Conservation (phyloP, 1,139 yeast species). For the Yamadazyma diddensiae region DNA sequence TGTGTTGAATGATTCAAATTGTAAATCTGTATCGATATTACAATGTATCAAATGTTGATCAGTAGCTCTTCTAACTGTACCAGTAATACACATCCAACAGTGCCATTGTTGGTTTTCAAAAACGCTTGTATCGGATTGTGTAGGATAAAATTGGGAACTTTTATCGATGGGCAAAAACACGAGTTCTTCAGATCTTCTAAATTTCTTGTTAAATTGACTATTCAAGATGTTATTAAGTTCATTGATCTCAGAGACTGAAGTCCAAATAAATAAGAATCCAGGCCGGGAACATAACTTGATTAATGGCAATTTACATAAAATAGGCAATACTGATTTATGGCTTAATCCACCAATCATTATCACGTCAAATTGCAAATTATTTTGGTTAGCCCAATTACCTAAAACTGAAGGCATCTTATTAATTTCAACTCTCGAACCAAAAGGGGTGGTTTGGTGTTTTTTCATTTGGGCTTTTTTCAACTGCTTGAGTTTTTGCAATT, state of each 20-base stretch:
- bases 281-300: slow-evolving; percentile 77
- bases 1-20: slow-evolving; percentile 38
- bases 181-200: slow-evolving; percentile 85
- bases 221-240: slow-evolving; percentile 58
- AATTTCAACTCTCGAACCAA: slow-evolving; percentile 56
- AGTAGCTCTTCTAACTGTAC: slow-evolving; percentile 82
- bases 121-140: slow-evolving; percentile 18
- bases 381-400: slow-evolving; percentile 55
- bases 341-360: slow-evolving; percentile 83
- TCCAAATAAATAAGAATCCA: slow-evolving; percentile 85
- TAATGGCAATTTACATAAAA: slow-evolving; percentile 63
- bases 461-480: slow-evolving; percentile 52
- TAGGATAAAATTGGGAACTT: slow-evolving; percentile 58
- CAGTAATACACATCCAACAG: slow-evolving; percentile 96
- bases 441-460: slow-evolving; percentile 57
- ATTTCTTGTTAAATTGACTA: slow-evolving; percentile 68
- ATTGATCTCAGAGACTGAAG: slow-evolving; percentile 67
- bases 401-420: slow-evolving; percentile 55
- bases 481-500: slow-evolving; percentile 62
- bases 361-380: slow-evolving; percentile 72
- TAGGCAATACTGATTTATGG: slow-evolving; percentile 64
- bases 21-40: slow-evolving; percentile 85
- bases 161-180: slow-evolving; percentile 64
- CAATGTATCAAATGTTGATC: slow-evolving; percentile 87
- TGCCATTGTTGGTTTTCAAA: slow-evolving; percentile 73